A percentile compares a stretch with the other conserved stretches of the same genome.
Evolutionary conservation across 1,284 basidiomycete species (phyloP).

Genomic region (Malassezia slooffiae): DNA sequence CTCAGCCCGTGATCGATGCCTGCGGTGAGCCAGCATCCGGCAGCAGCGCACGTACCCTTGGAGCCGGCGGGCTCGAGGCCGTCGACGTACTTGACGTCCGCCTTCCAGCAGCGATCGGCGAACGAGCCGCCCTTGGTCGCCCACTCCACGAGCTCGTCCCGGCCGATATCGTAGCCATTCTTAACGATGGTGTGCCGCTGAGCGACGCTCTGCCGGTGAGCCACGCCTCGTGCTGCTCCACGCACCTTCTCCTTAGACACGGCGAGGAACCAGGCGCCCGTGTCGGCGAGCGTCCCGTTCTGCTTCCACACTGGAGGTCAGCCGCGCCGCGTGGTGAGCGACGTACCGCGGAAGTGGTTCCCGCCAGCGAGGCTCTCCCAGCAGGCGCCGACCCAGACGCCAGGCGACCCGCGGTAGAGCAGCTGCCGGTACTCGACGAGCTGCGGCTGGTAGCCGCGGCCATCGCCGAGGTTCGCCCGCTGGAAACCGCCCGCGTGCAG

Average conservation of each 20-base stretch:
- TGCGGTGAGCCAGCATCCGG: conserved; percentile 1
- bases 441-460: conserved; percentile 53
- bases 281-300: conserved; percentile 44
- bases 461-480: conserved; percentile 71
- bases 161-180: conserved; percentile 46
- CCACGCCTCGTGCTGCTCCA: too few relatives aligned
- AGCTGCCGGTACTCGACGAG: conserved; percentile 45
- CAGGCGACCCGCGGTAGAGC: conserved; percentile 36
- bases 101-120: conserved; percentile 37
- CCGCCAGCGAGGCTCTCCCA: conserved; percentile 44
- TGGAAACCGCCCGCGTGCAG: conserved; percentile 64
- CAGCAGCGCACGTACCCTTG: conserved; percentile 16
- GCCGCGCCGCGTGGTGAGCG: too few relatives aligned
- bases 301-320: conserved; percentile 44
- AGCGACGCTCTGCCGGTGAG: conserved; percentile 22
- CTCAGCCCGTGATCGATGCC: conserved; percentile 46
- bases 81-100: conserved; percentile 39
- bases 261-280: conserved; percentile 47
- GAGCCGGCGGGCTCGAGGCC: conserved; percentile 35
- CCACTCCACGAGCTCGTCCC: conserved; percentile 38
- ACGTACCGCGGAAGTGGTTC: conserved; percentile 39
- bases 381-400: conserved; percentile 42
- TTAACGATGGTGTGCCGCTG: conserved; percentile 41
- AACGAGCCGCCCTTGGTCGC: conserved; percentile 39
- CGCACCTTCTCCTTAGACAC: conserved; percentile 41